Base-by-base conservation (phyloP, 2,329 filamentous ascomycete species). In the Talaromyces sp. region DNA sequence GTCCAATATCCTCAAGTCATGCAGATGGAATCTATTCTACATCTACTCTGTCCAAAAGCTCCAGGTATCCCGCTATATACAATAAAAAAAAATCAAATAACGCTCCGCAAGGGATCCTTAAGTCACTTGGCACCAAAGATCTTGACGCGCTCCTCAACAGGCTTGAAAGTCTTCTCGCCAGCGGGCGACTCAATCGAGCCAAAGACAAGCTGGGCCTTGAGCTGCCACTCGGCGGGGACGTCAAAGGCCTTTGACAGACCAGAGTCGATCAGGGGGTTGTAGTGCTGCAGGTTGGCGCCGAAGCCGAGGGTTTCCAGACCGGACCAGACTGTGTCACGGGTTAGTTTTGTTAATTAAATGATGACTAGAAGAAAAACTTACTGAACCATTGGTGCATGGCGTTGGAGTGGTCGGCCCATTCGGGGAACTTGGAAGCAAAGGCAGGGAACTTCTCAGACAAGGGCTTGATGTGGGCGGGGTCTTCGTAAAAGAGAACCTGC, bases 281-380 rank as follows among this genome's bases (percentile, higher is more conserved):
- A 96, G 81, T 96, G 92, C 83, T 96, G 92, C 58, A 96, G 83
- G 82, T 93, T 96, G 73, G 88, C 90, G 66, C 92, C 92, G 61
- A 96, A 85, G 32, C 92, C 92, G 74, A 95, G 91, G 63, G 88
- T 83, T 79, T 93, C 90, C 61, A 96, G 85, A 4, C 88, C 90
- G 19, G 88, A 88, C 92, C 92, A 96, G 67, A 92, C 76, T 77
- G 55, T 54, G 25, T 49, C n/a, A 9, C 4, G 10, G 44, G 60
- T 63, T 55, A 63, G 51, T 44, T 8, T 6, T 33, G 3, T 44
- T 33, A 17, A 25, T n/a, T 7, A 15, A 42, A 33, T 13, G 55
- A 33, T 27, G 42, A n/a, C n/a, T n/a, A n/a, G 30, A n/a, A 25
- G 32, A 39, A 10, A 3, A n/a, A 69, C 75, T 36, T 71, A 78